phyloP scores from a whole-genome alignment of 2,329 filamentous ascomycete species.

The Pyrenochaeta sp. region DNA sequence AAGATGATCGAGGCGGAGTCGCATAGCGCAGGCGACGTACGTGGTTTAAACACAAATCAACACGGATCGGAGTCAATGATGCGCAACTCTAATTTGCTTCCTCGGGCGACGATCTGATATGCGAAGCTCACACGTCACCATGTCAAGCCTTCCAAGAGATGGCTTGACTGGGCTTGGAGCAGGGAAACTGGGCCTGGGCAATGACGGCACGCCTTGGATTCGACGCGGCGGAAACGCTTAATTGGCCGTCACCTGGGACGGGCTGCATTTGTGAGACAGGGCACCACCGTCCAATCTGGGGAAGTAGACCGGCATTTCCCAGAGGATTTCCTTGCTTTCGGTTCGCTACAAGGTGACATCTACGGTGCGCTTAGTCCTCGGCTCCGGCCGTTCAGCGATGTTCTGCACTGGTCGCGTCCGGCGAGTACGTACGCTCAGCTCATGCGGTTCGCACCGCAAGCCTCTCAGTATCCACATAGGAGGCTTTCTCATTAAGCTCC shows the following conservation, averaged over 20 bases:
- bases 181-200: constrained; percentile 14
- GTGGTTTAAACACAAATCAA: constrained; percentile 18
- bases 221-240: constrained; percentile 26
- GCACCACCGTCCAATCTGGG: constrained; percentile 5
- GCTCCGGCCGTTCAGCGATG: not conserved
- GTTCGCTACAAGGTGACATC: not conserved
- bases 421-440: not conserved
- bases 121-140: constrained; percentile 32
- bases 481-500: not conserved
- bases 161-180: constrained; percentile 26
- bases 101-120: not conserved
- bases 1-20: constrained; percentile 6
- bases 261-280: too few species aligned
- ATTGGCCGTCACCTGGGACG: constrained; percentile 16
- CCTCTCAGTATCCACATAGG: not conserved
- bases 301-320: constrained; percentile 4
- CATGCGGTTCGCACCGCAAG: not conserved
- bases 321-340: constrained; percentile 11
- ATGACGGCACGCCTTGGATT: constrained; percentile 14
- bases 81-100: not conserved
- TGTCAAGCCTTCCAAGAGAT: constrained; percentile 27
- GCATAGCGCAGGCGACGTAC: constrained; percentile 15
- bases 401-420: not conserved
- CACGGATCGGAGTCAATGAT: not conserved
- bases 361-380: not conserved